These are phyloP conservation scores for Catunica adiposa DNA, from an alignment of 2,329 filamentous ascomycete species.

Conservation along the genomic window DNA sequence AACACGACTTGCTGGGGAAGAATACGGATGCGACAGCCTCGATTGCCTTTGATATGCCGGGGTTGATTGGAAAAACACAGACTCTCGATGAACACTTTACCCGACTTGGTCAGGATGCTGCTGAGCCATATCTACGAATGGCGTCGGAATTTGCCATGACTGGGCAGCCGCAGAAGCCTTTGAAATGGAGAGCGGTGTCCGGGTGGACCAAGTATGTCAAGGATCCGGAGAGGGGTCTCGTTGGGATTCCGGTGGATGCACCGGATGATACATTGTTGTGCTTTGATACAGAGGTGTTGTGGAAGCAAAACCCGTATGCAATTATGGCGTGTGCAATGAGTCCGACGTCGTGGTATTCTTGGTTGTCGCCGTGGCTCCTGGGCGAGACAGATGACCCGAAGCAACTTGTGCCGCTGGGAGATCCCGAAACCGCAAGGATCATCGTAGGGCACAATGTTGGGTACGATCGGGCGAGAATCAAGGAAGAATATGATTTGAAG, in stretches of 20 bases:
- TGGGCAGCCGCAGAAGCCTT: constrained; percentile 41
- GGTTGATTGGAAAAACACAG: constrained; percentile 46
- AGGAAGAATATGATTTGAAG: constrained; percentile 73
- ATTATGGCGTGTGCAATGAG: constrained; percentile 94
- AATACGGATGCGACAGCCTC: constrained; percentile 62
- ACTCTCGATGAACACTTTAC: constrained; percentile 90
- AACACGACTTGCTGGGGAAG: constrained; percentile 81
- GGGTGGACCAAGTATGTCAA: constrained; percentile 89
- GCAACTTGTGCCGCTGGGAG: constrained; percentile 76
- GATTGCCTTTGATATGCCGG: constrained; percentile 72
- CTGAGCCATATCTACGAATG: constrained; percentile 63
- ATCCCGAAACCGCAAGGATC: constrained; percentile 54
- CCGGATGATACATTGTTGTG: constrained; percentile 71
- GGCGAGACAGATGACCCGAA: constrained; percentile 60
- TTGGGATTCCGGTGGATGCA: constrained; percentile 48
- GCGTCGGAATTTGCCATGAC: constrained; percentile 58
- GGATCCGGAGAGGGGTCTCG: constrained; percentile 40
- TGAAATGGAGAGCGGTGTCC: constrained; percentile 59
- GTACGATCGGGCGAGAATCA: constrained; percentile 74
- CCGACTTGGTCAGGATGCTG: constrained; percentile 69
- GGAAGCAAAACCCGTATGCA: constrained; percentile 78
- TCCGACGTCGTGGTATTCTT: constrained; percentile 86
- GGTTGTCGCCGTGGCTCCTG: constrained; percentile 89
- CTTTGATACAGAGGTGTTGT: constrained; percentile 96
- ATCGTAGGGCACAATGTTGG: constrained; percentile 92